Evolutionary conservation across 495 filamentous ascomycete species (phyloP), one percentile per base, ranked within the genome.

Genomic region (Aspergillus asperescens): DNA sequence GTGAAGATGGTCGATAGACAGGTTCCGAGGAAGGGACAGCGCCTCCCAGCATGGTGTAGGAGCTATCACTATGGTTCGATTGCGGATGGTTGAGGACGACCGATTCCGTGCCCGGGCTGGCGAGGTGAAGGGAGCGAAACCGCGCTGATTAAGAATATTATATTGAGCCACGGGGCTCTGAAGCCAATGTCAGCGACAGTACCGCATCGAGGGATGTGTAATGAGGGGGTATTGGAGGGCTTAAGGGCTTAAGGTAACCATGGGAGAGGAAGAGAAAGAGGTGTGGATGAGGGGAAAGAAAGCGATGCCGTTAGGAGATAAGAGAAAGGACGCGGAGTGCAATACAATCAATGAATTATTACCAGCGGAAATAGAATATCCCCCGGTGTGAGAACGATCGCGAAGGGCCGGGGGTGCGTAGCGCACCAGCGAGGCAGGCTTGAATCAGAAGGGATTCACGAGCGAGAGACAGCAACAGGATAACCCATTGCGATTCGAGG

Each of bases 21-120:
- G 68, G 56, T 59, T 78, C 69, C 49, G 67, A 64, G 19, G 63
- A 41, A 61, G 73, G 67, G 55, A 69, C 55, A 55, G 70, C 61
- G 60, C 69, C 72, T 67, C 73, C 77, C 52, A 80, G 69, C 77
- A 81, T 81, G 62, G 64, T 74, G 68, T 65, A 64, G 57, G 64
- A 56, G 59, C 65, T 63, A 55, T 70, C 63, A 62, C 62, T 54
- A 60, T 68, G 65, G 62, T 78, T 63, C 62, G 70, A 67, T 62
- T 65, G 71, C 64, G 75, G 65, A 50, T 73, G 70, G 62, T 78
- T 69, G 60, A 77, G 52, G 37, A 71, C 54, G 45, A 75, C 65
- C 54, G 71, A 72, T 64, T 70, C 73, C 71, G 78, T 78, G 59
- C 70, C 73, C 32, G 35, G 43, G 28, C 42, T 27, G 32, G 23